Conservation (phyloP, 2,329 filamentous ascomycete species). For the Drechslerella coelobrocha region DNA sequence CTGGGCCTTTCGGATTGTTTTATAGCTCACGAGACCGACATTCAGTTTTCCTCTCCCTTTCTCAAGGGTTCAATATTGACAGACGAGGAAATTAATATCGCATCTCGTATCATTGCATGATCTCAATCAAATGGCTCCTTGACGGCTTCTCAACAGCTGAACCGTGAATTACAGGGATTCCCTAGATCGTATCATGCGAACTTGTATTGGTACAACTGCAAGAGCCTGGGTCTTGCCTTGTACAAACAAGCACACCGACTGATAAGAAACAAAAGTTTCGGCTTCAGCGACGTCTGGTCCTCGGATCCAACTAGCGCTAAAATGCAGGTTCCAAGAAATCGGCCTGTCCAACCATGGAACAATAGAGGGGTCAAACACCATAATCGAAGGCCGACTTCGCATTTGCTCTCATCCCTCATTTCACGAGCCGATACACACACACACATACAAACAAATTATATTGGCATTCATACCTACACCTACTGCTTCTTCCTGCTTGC, state of each 20-base stretch:
- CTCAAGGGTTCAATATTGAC: too few relatives aligned
- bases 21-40: too few relatives aligned
- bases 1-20: too few relatives aligned
- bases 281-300: not conserved
- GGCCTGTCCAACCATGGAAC: not conserved
- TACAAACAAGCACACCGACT: not conserved
- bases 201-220: slow-evolving; percentile 21
- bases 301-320: not conserved
- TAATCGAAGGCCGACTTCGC: too few relatives aligned
- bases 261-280: not conserved
- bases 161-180: slow-evolving; percentile 49
- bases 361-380: not conserved
- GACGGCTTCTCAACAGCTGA: slow-evolving; percentile 37
- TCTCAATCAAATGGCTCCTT: slow-evolving; percentile 22
- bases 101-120: slow-evolving; percentile 7
- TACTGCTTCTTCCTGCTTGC: too few relatives aligned
- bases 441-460: too few relatives aligned
- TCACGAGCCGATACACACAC: too few relatives aligned
- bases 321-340: not conserved
- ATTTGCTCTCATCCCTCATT: too few relatives aligned
- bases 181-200: slow-evolving; percentile 22
- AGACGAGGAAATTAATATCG: too few relatives aligned
- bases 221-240: not conserved
- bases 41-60: too few relatives aligned
- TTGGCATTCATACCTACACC: too few relatives aligned